Percentiles rank a stretch among this genome's conserved stretches.
phyloP scores from a whole-genome alignment of 805 yeast species.

The Starmerella cellae region DNA sequence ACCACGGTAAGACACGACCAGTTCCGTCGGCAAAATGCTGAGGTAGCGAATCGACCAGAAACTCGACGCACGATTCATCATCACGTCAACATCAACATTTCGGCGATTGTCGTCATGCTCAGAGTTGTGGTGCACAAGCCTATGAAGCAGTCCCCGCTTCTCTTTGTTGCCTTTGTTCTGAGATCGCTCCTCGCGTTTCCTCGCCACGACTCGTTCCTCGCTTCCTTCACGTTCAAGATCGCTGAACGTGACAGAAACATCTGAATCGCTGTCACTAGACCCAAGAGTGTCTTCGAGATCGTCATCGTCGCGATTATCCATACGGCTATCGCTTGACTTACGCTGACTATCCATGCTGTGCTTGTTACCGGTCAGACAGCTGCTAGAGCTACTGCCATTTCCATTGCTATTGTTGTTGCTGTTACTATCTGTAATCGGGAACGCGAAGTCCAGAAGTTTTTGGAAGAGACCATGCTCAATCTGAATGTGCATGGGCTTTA shows the following conservation, averaged over 20 bases:
- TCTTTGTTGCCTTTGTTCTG: background rate
- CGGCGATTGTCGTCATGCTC: background rate
- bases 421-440: conserved; percentile 37
- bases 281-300: conserved; percentile 8
- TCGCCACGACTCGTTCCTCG: background rate
- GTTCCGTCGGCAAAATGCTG: conserved; percentile 35
- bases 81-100: conserved; percentile 37
- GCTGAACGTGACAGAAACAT: conserved; percentile 1
- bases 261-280: conserved; percentile 2
- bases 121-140: background rate
- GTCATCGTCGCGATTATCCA: conserved; percentile 8
- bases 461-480: conserved; percentile 60
- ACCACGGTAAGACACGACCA: conserved; percentile 56
- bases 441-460: conserved; percentile 51
- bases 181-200: background rate
- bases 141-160: background rate
- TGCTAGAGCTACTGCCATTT: conserved; percentile 7
- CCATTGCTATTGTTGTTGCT: too few relatives aligned
- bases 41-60: conserved; percentile 56
- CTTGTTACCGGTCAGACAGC: too few relatives aligned
- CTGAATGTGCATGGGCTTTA: conserved; percentile 58
- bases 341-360: conserved; percentile 1
- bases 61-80: conserved; percentile 64
- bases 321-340: conserved; percentile 8
- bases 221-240: background rate